These are phyloP conservation scores for Esteya vermicola DNA, from an alignment of 2,329 filamentous ascomycete species.

Conservation along the genomic window DNA sequence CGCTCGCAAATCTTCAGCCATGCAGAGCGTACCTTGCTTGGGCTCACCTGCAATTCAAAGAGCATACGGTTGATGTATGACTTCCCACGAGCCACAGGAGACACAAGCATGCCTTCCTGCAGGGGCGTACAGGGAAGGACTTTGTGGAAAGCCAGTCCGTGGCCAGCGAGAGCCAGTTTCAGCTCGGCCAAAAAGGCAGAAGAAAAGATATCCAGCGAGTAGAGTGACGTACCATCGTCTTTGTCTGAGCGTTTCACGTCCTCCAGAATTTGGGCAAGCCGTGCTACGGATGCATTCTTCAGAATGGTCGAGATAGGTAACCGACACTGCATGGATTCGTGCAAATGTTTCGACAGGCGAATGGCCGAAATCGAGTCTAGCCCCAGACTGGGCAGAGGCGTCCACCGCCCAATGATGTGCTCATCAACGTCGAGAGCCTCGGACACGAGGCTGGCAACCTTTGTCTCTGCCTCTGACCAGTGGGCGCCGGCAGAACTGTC, in stretches of 20 bases:
- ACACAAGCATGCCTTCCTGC: slow-evolving; percentile 75
- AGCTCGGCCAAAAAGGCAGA: slow-evolving; percentile 10
- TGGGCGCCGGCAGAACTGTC: background rate
- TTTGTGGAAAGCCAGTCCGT: slow-evolving; percentile 24
- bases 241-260: background rate
- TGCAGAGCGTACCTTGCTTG: slow-evolving; percentile 34
- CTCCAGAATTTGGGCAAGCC: slow-evolving; percentile 30
- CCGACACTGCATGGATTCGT: slow-evolving; percentile 25
- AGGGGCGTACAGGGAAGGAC: slow-evolving; percentile 74
- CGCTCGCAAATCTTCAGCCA: slow-evolving; percentile 51
- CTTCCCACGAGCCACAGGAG: slow-evolving; percentile 23
- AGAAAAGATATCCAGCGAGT: slow-evolving; percentile 15
- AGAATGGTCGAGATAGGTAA: slow-evolving; percentile 57
- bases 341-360: slow-evolving; percentile 44
- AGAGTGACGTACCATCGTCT: background rate
- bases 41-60: slow-evolving; percentile 40
- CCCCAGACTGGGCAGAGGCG: slow-evolving; percentile 64
- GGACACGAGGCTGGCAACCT: slow-evolving; percentile 41
- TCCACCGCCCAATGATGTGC: slow-evolving; percentile 41
- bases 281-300: slow-evolving; percentile 50
- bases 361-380: slow-evolving; percentile 78
- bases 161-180: slow-evolving; percentile 1
- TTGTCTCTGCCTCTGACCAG: slow-evolving; percentile 29
- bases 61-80: slow-evolving; percentile 63
- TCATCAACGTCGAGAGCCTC: slow-evolving; percentile 29